Conservation (phyloP, 2,329 filamentous ascomycete species). For the Colletotrichum cuscutae region DNA sequence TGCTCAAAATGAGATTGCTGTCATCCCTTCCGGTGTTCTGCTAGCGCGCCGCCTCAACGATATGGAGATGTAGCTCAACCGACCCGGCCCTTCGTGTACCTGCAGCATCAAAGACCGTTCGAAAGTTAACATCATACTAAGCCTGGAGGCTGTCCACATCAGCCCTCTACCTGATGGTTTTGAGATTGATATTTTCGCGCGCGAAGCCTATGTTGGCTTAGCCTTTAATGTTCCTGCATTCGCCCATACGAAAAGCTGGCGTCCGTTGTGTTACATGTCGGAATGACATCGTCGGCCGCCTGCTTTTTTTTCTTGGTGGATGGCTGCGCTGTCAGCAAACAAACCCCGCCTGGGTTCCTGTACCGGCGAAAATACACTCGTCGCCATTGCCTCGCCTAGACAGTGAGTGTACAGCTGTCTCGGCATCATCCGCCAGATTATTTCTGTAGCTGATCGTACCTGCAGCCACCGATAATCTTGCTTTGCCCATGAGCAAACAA, state of each 20-base stretch:
- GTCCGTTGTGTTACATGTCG: conserved; percentile 17
- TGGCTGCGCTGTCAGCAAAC: conserved; percentile 1
- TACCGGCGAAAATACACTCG: background rate
- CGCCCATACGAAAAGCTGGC: conserved; percentile 3
- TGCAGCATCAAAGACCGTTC: background rate
- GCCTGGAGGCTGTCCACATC: background rate
- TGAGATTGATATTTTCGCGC: background rate
- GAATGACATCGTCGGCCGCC: conserved; percentile 11
- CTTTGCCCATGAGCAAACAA: background rate
- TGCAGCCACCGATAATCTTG: conserved; percentile 1
- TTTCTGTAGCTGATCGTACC: background rate
- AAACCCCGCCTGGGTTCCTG: background rate
- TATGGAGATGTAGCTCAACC: background rate
- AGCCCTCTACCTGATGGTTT: background rate
- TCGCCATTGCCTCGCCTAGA: background rate
- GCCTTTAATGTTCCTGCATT: conserved; percentile 2
- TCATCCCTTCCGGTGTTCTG: background rate
- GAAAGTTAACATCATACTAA: background rate
- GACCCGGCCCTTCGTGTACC: background rate
- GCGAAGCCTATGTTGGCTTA: background rate
- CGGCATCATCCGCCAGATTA: background rate
- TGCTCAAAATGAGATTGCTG: background rate
- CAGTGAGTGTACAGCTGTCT: conserved; percentile 1
- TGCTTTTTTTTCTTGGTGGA: background rate
- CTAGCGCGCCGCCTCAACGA: background rate